A percentile compares a stretch with the other conserved stretches of the same genome.
phyloP scores from a whole-genome alignment of 2,329 filamentous ascomycete genomes.

The Calonectria hongkongensis region DNA sequence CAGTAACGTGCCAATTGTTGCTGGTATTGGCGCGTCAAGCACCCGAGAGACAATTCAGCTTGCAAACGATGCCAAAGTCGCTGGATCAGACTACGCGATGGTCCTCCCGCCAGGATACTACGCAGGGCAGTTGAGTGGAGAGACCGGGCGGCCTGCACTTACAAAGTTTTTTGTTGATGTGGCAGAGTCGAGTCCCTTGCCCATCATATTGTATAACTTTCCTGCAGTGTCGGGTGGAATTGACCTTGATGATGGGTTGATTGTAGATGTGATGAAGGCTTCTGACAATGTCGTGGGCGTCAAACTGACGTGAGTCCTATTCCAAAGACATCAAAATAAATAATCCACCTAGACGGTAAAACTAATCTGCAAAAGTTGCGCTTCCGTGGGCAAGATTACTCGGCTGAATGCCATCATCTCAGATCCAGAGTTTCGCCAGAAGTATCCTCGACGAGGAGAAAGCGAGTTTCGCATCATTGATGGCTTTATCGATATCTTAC shows the following conservation, averaged over 20 bases:
- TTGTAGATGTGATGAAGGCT: slow-evolving; percentile 9
- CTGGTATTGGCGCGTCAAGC: background rate
- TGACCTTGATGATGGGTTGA: slow-evolving; percentile 4
- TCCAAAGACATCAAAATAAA: too few species aligned
- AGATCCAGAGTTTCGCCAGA: background rate
- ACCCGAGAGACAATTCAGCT: background rate
- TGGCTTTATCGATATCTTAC: slow-evolving; percentile 10
- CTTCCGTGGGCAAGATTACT: background rate
- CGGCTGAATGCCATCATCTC: slow-evolving; percentile 5
- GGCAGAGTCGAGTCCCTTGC: background rate
- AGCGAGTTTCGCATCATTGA: slow-evolving; percentile 2
- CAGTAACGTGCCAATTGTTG: background rate
- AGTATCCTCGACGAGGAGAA: slow-evolving; percentile 6
- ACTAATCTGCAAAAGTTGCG: background rate
- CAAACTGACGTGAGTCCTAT: slow-evolving; percentile 7
- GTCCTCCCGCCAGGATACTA: slow-evolving; percentile 14
- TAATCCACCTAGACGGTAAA: too few species aligned
- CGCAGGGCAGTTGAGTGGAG: slow-evolving; percentile 14
- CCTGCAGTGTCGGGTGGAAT: background rate
- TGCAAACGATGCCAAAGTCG: background rate
- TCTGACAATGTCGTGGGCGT: slow-evolving; percentile 1
- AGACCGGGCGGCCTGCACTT: background rate
- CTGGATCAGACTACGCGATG: slow-evolving; percentile 14
- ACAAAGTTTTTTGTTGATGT: background rate
- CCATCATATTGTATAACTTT: background rate